Evolutionary conservation across 2,329 filamentous ascomycete species (phyloP).

Genomic region (Xylaria polymorpha): DNA sequence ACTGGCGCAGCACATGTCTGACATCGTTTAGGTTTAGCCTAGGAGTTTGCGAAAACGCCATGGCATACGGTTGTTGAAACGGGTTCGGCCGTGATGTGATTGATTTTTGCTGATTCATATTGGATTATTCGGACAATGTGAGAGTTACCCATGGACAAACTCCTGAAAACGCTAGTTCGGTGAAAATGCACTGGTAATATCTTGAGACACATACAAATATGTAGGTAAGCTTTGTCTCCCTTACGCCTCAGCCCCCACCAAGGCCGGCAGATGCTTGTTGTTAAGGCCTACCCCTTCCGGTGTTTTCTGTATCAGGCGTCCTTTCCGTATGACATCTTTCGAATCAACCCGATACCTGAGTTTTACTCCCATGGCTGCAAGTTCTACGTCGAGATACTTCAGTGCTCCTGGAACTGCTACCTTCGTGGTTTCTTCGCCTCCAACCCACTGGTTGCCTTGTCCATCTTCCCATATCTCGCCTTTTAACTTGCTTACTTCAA

Average conservation of each 20-base stretch:
- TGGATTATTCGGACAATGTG: conserved; percentile 17
- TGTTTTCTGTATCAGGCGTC: conserved; percentile 56
- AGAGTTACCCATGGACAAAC: conserved; percentile 14
- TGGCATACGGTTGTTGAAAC: neutral
- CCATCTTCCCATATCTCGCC: conserved; percentile 94
- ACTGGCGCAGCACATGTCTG: conserved; percentile 18
- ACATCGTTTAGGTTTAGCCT: conserved; percentile 17
- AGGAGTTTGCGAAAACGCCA: neutral
- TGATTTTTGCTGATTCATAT: conserved; percentile 3
- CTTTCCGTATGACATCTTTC: conserved; percentile 73
- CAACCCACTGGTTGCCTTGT: conserved; percentile 82
- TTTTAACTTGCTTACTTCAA: conserved; percentile 66
- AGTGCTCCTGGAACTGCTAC: conserved; percentile 94
- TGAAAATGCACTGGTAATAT: conserved; percentile 30
- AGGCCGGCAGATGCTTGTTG: conserved; percentile 42
- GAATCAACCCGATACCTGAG: conserved; percentile 80
- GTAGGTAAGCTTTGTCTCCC: conserved; percentile 5
- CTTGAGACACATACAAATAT: neutral
- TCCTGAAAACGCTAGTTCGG: conserved; percentile 34
- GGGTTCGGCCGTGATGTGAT: conserved; percentile 5
- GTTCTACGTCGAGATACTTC: conserved; percentile 92
- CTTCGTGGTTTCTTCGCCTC: conserved; percentile 89
- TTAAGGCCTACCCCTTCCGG: conserved; percentile 50
- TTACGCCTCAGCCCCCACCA: conserved; percentile 44
- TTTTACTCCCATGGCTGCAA: conserved; percentile 95